Base-by-base conservation (phyloP, 371 early-diverging fungal species). In the Apophysomyces trapeziformis region DNA sequence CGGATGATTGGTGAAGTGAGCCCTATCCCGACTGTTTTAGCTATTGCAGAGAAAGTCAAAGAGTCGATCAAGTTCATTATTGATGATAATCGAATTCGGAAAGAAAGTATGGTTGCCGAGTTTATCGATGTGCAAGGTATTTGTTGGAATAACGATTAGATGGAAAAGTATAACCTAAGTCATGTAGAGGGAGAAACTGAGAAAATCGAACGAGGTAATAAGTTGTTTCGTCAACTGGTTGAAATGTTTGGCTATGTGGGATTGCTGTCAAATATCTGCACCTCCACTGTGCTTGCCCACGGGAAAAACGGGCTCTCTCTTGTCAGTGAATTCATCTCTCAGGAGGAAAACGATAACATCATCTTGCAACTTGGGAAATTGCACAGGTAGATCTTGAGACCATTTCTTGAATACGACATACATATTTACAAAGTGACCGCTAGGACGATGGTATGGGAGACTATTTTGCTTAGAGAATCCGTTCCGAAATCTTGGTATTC, bases 201-300 rank as follows among this genome's bases (percentile, higher is more conserved):
- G 0, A 78, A 81, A 38, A 67, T 86, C 14, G 65, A 76, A 5
- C 68, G 74, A 11, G 92, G 87, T 4, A 85, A 92, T 44, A 54
- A 72, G 14, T 57, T 83, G 0, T 82, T 91, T 67, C 75, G 90
- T 4, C 63, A 84, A 7, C 64, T 94, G 57, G 84, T 90, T 38
- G 73, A 80, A 14, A 71, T 93, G 14, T 86, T 91, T 59, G 88
- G 87, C 0, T 78, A 89, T 46, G 76, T 88, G 14, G 87, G 89
- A 5, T 68, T 95, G 21, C 67, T 92, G 12, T 85, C 90, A n/a
- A 95, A 94, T 67, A 79, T 93, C 18, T 94, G 87, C 71, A 85
- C 83, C 47, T 85, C 91, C 0, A 84, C 90, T 57, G 69, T 81
- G 4, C 73, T 91, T 44, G 84, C 90, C 0, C 91, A 92, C 61